Conservation (phyloP, 1,284 basidiomycete genomes). For the Mrakiaceae sp. region DNA sequence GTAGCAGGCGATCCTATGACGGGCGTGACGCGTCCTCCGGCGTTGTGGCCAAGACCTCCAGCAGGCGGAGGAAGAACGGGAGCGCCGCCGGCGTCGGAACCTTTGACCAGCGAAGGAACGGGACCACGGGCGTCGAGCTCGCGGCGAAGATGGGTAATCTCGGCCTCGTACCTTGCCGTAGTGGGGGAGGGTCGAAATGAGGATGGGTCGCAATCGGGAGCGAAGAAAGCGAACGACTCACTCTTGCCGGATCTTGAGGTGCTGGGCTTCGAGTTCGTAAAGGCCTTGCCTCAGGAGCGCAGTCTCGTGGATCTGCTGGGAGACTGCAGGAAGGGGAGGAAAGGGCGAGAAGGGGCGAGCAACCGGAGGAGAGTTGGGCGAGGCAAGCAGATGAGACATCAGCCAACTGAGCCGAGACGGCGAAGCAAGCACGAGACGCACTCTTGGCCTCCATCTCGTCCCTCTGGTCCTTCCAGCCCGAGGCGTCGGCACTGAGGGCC, state of each 20-base stretch:
- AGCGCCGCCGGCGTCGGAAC: no score
- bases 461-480: slow-evolving; percentile 57
- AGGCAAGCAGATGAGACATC: slow-evolving; percentile 11
- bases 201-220: neutral
- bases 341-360: neutral
- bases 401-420: neutral
- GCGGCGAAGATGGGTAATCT: slow-evolving; percentile 52
- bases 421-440: slow-evolving; percentile 33
- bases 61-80: no score
- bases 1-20: no score
- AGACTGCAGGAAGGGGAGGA: slow-evolving; percentile 39
- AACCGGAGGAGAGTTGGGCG: neutral
- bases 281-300: slow-evolving; percentile 60
- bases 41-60: no score
- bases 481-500: slow-evolving; percentile 56
- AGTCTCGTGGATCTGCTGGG: slow-evolving; percentile 57
- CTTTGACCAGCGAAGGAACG: slow-evolving; percentile 21
- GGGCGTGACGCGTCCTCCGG: no score
- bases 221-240: slow-evolving; percentile 25
- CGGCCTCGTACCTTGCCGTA: slow-evolving; percentile 50
- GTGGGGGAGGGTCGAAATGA: no score
- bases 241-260: slow-evolving; percentile 56
- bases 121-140: slow-evolving; percentile 48
- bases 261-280: slow-evolving; percentile 64
- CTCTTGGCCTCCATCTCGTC: slow-evolving; percentile 86